Conservation (phyloP, 345 rosid species). For the Syzygium aqueum region DNA sequence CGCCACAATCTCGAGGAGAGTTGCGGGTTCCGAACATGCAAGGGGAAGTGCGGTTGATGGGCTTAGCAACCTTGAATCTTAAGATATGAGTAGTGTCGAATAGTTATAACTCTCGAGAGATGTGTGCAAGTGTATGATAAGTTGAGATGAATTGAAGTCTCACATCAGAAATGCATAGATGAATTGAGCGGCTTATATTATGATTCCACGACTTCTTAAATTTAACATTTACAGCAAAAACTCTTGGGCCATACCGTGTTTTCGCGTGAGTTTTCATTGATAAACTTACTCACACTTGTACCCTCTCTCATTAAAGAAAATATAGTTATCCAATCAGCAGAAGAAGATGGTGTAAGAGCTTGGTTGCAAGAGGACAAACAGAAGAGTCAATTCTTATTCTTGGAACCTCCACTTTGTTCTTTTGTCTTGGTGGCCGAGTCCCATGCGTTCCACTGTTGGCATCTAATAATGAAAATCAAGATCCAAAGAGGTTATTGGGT, state of each 20-base stretch:
- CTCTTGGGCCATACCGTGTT: background rate
- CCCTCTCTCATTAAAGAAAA: background rate
- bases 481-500: background rate
- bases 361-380: background rate
- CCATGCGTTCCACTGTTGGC: background rate
- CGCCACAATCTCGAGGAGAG: background rate
- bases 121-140: background rate
- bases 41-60: background rate
- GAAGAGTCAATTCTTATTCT: background rate
- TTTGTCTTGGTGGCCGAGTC: background rate
- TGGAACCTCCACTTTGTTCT: background rate
- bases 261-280: too few relatives aligned
- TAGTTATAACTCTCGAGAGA: background rate
- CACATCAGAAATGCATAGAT: fast-evolving
- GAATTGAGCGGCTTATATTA: too few relatives aligned
- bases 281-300: background rate
- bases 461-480: background rate
- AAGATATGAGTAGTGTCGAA: too few relatives aligned
- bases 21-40: background rate
- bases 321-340: background rate
- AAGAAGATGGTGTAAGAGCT: background rate
- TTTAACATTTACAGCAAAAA: background rate
- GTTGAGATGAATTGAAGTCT: background rate
- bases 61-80: background rate
- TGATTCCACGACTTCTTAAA: background rate